Evolutionary conservation across 208 protist species (phyloP), one percentile per base, ranked within the genome.

Genomic region (Leishmania lainsoni): DNA sequence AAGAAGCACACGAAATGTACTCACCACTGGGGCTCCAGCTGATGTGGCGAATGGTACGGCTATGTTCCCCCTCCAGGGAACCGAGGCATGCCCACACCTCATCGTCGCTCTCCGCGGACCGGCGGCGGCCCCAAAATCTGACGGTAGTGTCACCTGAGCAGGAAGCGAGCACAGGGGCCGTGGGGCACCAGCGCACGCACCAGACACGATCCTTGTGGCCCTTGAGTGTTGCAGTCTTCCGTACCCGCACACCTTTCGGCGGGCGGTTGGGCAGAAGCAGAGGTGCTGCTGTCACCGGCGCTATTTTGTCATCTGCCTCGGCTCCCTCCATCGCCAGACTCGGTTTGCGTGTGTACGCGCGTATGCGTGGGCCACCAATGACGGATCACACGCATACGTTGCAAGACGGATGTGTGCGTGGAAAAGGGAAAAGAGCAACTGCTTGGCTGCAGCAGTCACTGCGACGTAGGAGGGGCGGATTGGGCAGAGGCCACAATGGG

Each of bases 171-270:
- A 97, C 83, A 45, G 84, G 80, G 9, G 89, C 87, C 5, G 77
- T 89, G 1, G 95, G 95, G 77, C 87, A 91, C 93, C 95, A 97
- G 51, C 91, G 87, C 48, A 96, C 89, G 52, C 89, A 94, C 95
- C 95, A 98, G 52, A 98, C 93, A 12, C 95, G 93, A 45, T 92
- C 89, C 29, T 70, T 80, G 83, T 98, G 94, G 0, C 91, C 93
- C 35, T 68, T 70, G 49, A 97, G 83, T 42, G 82, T 85, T 0
- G 82, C 90, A 9, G 93, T 86, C 39, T 76, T 87, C 69, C 84
- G 78, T 51, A 95, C 76, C 12, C 29, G 65, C 69, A 90, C 61
- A 32, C 56, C 35, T 49, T 70, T 52, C 3, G 78, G 79, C 6
- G 76, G 56, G 14, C n/a, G 20, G 3, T 35, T 16, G 12, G 81